Evolutionary conservation across 2,329 filamentous ascomycete genomes (phyloP), one percentile per base, ranked within the genome.

Genomic region (Fusarium kyushuense): DNA sequence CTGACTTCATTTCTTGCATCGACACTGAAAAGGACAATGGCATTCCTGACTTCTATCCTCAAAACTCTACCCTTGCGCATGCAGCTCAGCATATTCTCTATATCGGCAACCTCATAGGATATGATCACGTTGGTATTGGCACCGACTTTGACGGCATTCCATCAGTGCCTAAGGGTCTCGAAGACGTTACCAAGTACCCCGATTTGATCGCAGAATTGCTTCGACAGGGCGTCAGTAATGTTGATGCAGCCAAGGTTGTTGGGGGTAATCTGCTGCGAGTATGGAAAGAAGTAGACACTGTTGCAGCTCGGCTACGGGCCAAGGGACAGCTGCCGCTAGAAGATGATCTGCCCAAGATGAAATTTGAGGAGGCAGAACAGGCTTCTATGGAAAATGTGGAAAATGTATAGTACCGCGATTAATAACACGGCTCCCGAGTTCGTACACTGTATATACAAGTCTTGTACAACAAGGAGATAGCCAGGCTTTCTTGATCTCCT

Each of bases 141-240:
- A 94, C 91, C 53, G 95, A 98, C 77, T 97, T 94, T 76, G 94
- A 97, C 76, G 95, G 88, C 11, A 94, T 94, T 58, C 75, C 77
- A 2, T 77, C 72, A 1, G 89, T 89, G 6, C 93, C 94, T 0
- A 76, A 82, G 54, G 95, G 94, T 0, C 79, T 98, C 47, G 92
- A 96, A 36, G 94, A 97, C 77, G 93, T 97, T 9, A 89, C 90
- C 48, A 93, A 92, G 76, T 97, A 91, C 73, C 94, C 94, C 0
- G 87, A 90, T 58, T 80, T 97, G 43, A 86, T 97, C 11, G 89
- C 87, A 5, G 92, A 93, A 78, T 79, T 97, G 60, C 80, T 97
- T 68, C 83, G 83, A 48, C 85, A 90, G 40, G 93, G 93, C 0
- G 85, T 97, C 6, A 91, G 87, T 40, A 92, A 96, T 64, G 79